Base-by-base conservation (phyloP, 2,329 filamentous ascomycete species). In the Ampelomyces quisqualis region DNA sequence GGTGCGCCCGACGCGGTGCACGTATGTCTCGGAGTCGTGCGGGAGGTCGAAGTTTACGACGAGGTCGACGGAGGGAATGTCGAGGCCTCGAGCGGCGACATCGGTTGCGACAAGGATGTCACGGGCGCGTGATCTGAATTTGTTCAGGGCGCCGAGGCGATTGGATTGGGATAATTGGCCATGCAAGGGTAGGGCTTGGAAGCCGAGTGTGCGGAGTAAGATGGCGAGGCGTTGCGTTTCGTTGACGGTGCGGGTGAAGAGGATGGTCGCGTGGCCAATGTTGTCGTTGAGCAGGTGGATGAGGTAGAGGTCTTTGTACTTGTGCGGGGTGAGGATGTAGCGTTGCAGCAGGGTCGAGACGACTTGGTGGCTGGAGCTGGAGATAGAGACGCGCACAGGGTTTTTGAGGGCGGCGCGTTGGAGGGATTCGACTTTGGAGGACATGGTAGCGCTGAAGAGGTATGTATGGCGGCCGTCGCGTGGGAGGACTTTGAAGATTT, bases 381-480 rank as follows among this genome's bases (percentile, higher is more conserved):
- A 89, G 60, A 96, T 85, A 63, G 84, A 88, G 43, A 97, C 85
- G 20, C 87, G 80, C 5, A 94, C 76, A 0, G 91, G 91, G 57
- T 95, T 90, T 30, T 82, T 83, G 39, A 98, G 76, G 47, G 87
- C 90, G 14, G 93, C 93, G 37, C 93, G 82, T 66, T 97, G 93
- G 32, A 98, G 74, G 37, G 84, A 89, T 70, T 97, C 93, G 43
- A 98, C 86, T 67, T 96, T 95, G 47, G 84, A 90, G 57, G 84
- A 90, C 79, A 97, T 91, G 9, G 93, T 98, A 1, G 93, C 91
- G 3, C 86, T 93, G 76, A 95, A 97, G 28, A 98, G 84, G 40
- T 63, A 64, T 0, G 93, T 97, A 27, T 84, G 72, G 29, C 81
- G 79, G 14, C 61, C 64, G 18, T 70, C 67, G 26, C 62, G 54